Conservation (phyloP, 1,139 yeast genomes). For the Casaregolazyma lundiana region DNA sequence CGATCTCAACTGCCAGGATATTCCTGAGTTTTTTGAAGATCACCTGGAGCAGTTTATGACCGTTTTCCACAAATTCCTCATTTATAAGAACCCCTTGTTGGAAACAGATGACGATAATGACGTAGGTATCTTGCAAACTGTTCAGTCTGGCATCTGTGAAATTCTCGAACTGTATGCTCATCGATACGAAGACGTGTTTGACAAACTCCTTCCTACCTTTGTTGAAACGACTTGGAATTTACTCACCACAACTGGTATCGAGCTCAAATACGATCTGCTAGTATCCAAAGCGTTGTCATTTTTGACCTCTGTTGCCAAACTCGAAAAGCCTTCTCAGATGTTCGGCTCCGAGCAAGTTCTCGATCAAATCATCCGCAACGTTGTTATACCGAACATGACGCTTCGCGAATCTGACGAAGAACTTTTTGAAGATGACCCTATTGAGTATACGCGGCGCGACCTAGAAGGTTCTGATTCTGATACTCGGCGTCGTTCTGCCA, state of each 20-base stretch:
- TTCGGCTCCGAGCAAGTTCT: constrained; percentile 67
- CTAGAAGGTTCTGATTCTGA: constrained; percentile 93
- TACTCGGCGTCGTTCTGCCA: constrained; percentile 85
- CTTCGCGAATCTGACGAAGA: constrained; percentile 83
- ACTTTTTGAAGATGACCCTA: constrained; percentile 93
- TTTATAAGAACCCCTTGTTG: constrained; percentile 51
- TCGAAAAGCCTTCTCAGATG: constrained; percentile 56
- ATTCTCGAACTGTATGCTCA: constrained; percentile 80
- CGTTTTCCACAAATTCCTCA: constrained; percentile 73
- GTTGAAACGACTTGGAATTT: constrained; percentile 81
- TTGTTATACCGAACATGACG: constrained; percentile 82
- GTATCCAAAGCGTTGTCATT: constrained; percentile 79
- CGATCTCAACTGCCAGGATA: constrained; percentile 95
- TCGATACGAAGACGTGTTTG: constrained; percentile 88
- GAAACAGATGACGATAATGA: constrained; percentile 64
- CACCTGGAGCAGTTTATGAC: constrained; percentile 73
- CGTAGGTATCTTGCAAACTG: constrained; percentile 63
- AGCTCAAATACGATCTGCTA: constrained; percentile 76
- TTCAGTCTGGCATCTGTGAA: constrained; percentile 82
- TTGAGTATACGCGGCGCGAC: constrained; percentile 85
- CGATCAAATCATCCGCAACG: constrained; percentile 72
- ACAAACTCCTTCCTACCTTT: constrained; percentile 66
- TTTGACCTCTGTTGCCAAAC: constrained; percentile 73
- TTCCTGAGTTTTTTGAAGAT: constrained; percentile 97
- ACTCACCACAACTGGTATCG: constrained; percentile 60